Percentiles rank a stretch among this genome's conserved stretches.
phyloP scores from a whole-genome alignment of 2,329 filamentous ascomycete species.

The Huntiella abstrusa region DNA sequence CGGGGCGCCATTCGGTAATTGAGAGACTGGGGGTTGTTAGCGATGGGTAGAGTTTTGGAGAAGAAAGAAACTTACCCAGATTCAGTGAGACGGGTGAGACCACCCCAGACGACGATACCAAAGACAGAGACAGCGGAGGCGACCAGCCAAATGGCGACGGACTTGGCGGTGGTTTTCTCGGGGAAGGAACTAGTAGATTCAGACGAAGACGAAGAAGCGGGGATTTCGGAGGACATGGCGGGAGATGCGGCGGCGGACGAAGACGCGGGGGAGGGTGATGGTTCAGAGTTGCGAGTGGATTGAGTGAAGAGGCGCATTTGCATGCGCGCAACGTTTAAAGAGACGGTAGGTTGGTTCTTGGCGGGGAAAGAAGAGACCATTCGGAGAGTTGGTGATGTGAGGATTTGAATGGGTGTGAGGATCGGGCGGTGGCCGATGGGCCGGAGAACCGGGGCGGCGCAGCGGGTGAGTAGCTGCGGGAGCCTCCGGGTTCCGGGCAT shows the following conservation, averaged over 20 bases:
- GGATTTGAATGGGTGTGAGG: slow-evolving; percentile 1
- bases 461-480: slow-evolving; percentile 4
- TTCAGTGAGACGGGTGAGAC: slow-evolving; percentile 82
- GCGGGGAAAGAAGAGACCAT: background rate
- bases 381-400: background rate
- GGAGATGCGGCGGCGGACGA: background rate
- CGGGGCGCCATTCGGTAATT: slow-evolving; percentile 96
- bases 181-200: slow-evolving; percentile 21
- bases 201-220: slow-evolving; percentile 2
- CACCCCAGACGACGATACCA: slow-evolving; percentile 89
- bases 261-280: slow-evolving; percentile 1
- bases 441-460: background rate
- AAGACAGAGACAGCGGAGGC: slow-evolving; percentile 87
- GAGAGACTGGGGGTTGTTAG: slow-evolving; percentile 45
- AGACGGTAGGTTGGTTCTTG: background rate
- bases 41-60: background rate
- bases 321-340: slow-evolving; percentile 1
- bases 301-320: slow-evolving; percentile 9
- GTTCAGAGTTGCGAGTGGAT: slow-evolving; percentile 1
- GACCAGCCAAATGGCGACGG: slow-evolving; percentile 80
- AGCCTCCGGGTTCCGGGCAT: slow-evolving; percentile 11
- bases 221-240: background rate
- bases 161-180: slow-evolving; percentile 49
- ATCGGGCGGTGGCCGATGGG: slow-evolving; percentile 1
- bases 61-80: slow-evolving; percentile 50